phyloP scores from a whole-genome alignment of 1,284 basidiomycete species.

The Ustilago sp. region DNA sequence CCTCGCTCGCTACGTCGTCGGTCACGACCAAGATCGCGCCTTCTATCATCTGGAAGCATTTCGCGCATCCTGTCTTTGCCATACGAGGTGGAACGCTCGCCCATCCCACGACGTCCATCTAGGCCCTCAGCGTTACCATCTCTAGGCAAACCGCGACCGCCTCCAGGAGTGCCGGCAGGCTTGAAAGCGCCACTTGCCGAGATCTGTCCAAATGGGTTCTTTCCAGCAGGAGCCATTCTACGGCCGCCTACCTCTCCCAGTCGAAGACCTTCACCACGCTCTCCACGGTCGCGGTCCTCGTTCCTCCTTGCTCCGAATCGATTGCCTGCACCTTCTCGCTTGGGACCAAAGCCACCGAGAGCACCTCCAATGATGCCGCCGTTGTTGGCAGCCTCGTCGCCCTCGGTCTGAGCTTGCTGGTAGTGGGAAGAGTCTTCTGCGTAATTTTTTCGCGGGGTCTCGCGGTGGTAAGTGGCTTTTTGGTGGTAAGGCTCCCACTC shows the following conservation, averaged over 20 bases:
- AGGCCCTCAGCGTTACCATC: conserved; percentile 28
- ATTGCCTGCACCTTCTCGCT: conserved; percentile 48
- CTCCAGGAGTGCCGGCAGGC: conserved; percentile 53
- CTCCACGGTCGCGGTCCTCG: conserved; percentile 51
- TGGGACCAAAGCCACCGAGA: conserved; percentile 46
- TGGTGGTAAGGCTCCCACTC: conserved; percentile 70
- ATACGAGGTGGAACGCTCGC: conserved; percentile 47
- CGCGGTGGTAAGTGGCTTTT: conserved; percentile 73
- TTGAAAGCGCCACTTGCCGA: conserved; percentile 62
- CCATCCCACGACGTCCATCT: conserved; percentile 45
- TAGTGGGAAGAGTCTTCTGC: conserved; percentile 26
- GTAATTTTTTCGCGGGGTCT: conserved; percentile 74
- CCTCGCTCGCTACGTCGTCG: conserved; percentile 43
- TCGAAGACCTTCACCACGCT: conserved; percentile 29
- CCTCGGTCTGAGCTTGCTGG: conserved; percentile 13
- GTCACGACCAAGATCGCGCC: conserved; percentile 35
- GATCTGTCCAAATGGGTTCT: conserved; percentile 64
- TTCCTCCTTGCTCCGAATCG: conserved; percentile 48
- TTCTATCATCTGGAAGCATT: conserved; percentile 40
- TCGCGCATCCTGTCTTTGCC: conserved; percentile 49
- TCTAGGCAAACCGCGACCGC: conserved; percentile 29
- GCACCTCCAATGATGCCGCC: conserved; percentile 49
- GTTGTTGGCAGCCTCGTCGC: conserved; percentile 33
- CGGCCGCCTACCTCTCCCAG: conserved; percentile 39
- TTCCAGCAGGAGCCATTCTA: conserved; percentile 53